Evolutionary conservation across 495 filamentous ascomycete species (phyloP).

Genomic region (Podospora didyma): DNA sequence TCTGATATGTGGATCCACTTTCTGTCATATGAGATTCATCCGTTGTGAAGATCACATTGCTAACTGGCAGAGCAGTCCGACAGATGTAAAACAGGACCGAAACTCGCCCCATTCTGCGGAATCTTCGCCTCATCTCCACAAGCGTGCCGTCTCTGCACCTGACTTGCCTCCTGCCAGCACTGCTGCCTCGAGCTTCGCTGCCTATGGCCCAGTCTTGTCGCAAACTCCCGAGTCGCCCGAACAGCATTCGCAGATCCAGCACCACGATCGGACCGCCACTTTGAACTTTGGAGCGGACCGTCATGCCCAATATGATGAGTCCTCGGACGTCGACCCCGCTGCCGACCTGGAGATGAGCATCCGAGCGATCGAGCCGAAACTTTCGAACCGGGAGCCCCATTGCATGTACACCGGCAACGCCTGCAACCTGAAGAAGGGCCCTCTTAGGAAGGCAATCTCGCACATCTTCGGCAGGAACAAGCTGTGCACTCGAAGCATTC

Average conservation of each 20-base stretch:
- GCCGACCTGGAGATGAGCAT: neutral
- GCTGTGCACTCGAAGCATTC: slow-evolving; percentile 62
- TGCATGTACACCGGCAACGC: slow-evolving; percentile 8
- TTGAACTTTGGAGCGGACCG: too few species aligned
- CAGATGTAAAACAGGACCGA: too few species aligned
- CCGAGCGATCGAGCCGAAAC: neutral
- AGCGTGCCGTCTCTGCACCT: slow-evolving; percentile 38
- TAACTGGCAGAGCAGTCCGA: too few species aligned
- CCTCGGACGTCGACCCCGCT: neutral
- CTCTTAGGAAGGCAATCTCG: slow-evolving; percentile 69
- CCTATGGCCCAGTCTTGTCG: neutral
- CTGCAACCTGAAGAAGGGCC: slow-evolving; percentile 47
- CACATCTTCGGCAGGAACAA: slow-evolving; percentile 93
- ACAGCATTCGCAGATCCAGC: too few species aligned
- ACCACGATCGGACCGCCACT: too few species aligned
- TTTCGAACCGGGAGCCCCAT: neutral
- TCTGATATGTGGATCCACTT: too few species aligned
- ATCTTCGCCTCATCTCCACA: slow-evolving; percentile 17
- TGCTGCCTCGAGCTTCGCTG: neutral
- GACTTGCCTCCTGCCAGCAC: slow-evolving; percentile 13
- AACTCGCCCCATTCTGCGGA: too few species aligned
- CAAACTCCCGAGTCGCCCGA: neutral
- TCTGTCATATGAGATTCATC: too few species aligned
- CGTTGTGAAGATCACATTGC: too few species aligned
- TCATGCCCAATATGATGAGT: too few species aligned